phyloP scores from a whole-genome alignment of 2,329 filamentous ascomycete genomes.

The Penicillium glabrum region DNA sequence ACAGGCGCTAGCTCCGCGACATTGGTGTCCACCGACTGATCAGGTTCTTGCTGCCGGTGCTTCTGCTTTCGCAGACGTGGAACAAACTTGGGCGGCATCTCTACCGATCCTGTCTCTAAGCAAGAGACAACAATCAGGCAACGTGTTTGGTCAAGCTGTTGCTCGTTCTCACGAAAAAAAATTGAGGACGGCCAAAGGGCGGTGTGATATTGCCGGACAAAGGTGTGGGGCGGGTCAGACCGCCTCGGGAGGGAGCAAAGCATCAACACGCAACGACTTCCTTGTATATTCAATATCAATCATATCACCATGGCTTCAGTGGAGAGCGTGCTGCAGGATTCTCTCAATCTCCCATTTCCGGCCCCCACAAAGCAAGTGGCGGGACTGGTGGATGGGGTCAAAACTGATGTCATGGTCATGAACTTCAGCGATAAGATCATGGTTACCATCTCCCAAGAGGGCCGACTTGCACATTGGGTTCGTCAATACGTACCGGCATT shows the following conservation, averaged over 20 bases:
- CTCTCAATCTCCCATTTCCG: slow-evolving; percentile 61
- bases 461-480: slow-evolving; percentile 90
- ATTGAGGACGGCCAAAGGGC: slow-evolving; percentile 12
- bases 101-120: slow-evolving; percentile 14
- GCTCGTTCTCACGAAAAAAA: slow-evolving; percentile 20
- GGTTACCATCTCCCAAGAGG: slow-evolving; percentile 82
- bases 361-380: slow-evolving; percentile 60
- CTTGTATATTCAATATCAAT: not conserved
- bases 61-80: slow-evolving; percentile 61
- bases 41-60: slow-evolving; percentile 35
- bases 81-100: slow-evolving; percentile 51
- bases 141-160: slow-evolving; percentile 1
- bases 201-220: slow-evolving; percentile 18
- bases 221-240: slow-evolving; percentile 16
- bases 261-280: slow-evolving; percentile 9
- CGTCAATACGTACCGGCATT: slow-evolving; percentile 16
- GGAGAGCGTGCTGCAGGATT: slow-evolving; percentile 40
- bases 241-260: slow-evolving; percentile 4
- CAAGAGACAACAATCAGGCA: slow-evolving; percentile 13
- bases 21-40: slow-evolving; percentile 48
- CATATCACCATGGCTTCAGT: slow-evolving; percentile 26
- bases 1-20: slow-evolving; percentile 42
- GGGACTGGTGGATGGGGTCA: slow-evolving; percentile 64
- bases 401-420: slow-evolving; percentile 71
- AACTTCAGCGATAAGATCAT: slow-evolving; percentile 89